Base-by-base conservation (phyloP, 1,284 basidiomycete genomes). In the Cerioporus squamosus region DNA sequence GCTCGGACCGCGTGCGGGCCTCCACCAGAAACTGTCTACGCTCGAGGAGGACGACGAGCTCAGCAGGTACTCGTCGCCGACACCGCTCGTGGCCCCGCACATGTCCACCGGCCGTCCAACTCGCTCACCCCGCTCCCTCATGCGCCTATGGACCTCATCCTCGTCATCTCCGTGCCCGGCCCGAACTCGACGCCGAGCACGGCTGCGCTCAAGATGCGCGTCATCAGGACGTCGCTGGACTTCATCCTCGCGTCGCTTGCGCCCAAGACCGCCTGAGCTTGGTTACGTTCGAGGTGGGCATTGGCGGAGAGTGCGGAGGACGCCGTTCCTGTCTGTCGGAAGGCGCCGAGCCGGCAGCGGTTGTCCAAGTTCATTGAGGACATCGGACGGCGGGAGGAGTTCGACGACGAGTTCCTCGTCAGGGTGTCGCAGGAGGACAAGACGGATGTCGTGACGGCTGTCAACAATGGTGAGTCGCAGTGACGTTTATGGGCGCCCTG, bases 361-460 rank as follows among this genome's bases (percentile, higher is more conserved):
- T 77, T 98, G 38, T 81, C 84, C 55, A 85, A 83, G 67, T 95
- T 97, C 70, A 81, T 97, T 38, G 87, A 92, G 47, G 86, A 87
- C 65, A 82, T 92, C 29, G 85, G 74, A 55, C 70, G 71, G 36
- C 81, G 74, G 69, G 79, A 68, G 9, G 79, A 79, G 10, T 72
- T 62, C 53, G 77, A 83, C 51, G 91, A 93, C 68, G 88, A 90
- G 69, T 96, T 94, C 72, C 74, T 88, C 70, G 85, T 93, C n/a
- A 78, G 86, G 55, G 85, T 85, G 6, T 84, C 85, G 57, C 88
- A 87, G 66, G 94, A 97, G 22, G 94, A 97, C 74, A 91, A 93
- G 74, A 93, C 93, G 15, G 95, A 97, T 71, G 95, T 98, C n/a
- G 93, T 97, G 14, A 95, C 95, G 7, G 96, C 94, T 17, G 91